Conservation (phyloP, 805 yeast genomes). For the Lipomyces kockii region DNA sequence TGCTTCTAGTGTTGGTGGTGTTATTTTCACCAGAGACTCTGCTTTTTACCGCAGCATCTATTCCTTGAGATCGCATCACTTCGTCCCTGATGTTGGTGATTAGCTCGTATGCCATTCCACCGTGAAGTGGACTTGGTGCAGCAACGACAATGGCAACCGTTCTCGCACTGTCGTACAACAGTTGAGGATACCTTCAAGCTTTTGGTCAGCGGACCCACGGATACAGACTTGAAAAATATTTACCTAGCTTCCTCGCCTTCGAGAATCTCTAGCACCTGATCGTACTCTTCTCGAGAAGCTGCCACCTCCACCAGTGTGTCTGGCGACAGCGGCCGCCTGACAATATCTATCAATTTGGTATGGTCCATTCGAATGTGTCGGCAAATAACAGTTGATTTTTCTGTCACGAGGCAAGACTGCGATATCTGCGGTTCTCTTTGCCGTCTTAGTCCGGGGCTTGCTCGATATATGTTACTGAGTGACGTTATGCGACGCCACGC, state of each 20-base stretch:
- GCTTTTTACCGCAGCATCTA: too few species aligned
- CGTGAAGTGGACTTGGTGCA: neutral
- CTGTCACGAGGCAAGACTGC: too few species aligned
- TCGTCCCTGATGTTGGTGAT: too few species aligned
- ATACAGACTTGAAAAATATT: neutral
- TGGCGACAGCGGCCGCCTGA: neutral
- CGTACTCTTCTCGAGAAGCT: neutral
- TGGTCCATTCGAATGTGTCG: too few species aligned
- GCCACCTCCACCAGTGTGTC: slow-evolving; percentile 1
- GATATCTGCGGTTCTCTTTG: too few species aligned
- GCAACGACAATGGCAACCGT: neutral
- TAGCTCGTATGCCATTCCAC: neutral
- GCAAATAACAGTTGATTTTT: too few species aligned
- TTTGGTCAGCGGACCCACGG: neutral
- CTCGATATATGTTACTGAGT: too few species aligned
- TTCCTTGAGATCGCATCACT: too few species aligned
- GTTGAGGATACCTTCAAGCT: neutral
- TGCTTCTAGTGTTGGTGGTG: too few species aligned
- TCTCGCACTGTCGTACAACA: slow-evolving; percentile 1
- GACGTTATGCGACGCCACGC: too few species aligned
- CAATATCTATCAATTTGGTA: neutral
- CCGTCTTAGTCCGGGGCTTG: too few species aligned
- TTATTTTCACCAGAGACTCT: too few species aligned
- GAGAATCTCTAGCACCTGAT: neutral
- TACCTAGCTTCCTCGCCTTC: neutral